Conservation (phyloP, 345 rosid genomes). For the Reutealis trisperma region DNA sequence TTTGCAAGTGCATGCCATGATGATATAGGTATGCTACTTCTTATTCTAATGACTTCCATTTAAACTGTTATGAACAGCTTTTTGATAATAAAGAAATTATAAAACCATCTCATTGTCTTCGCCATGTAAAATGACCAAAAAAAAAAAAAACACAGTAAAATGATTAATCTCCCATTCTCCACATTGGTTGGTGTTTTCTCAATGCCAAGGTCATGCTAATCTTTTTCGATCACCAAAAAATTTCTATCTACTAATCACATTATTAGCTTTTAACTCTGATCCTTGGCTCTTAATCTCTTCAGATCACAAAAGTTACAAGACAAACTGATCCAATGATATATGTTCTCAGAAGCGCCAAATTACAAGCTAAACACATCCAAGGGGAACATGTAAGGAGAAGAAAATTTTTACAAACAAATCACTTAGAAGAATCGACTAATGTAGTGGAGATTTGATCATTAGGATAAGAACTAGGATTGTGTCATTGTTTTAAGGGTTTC, state of each 20-base stretch:
- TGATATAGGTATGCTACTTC: too few relatives aligned
- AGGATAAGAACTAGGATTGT: not conserved
- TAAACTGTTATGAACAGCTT: too few relatives aligned
- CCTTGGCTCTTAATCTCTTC: not conserved
- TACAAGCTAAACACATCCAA: not conserved
- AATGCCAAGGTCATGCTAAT: not conserved
- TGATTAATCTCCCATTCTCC: too few relatives aligned
- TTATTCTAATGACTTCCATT: too few relatives aligned
- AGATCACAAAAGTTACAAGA: too few relatives aligned
- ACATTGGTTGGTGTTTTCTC: not conserved
- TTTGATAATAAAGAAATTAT: too few relatives aligned
- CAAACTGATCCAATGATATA: not conserved
- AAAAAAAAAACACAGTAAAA: too few relatives aligned
- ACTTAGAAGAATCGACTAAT: not conserved
- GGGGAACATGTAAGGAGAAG: not conserved
- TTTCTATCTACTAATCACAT: not conserved
- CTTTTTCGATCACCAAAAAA: not conserved
- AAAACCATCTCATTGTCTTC: too few relatives aligned
- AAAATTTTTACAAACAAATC: constrained; percentile 18
- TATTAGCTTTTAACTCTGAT: not conserved
- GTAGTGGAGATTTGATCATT: not conserved
- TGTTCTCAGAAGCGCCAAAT: not conserved
- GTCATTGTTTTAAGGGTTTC: constrained; percentile 45
- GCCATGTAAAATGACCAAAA: too few relatives aligned
- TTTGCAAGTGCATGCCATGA: too few relatives aligned